A percentile compares a stretch with the other conserved stretches of the same genome.
These are phyloP conservation scores for Logfia minima DNA, from an alignment of 129 eudicot genomes.

Conservation along the genomic window DNA sequence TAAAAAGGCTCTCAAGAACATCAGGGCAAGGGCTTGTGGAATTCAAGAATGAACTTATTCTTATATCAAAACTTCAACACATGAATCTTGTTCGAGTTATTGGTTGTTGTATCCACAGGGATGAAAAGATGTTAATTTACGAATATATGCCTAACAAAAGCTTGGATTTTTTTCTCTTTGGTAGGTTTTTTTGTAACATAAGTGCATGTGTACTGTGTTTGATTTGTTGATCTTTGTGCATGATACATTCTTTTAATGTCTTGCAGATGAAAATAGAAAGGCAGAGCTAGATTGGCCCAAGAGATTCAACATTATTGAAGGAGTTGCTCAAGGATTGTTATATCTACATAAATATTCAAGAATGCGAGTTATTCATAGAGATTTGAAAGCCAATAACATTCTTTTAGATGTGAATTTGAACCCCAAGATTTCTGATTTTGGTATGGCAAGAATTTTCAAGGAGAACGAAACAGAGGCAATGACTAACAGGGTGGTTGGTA, in stretches of 20 bases:
- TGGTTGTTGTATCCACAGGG: too few relatives aligned
- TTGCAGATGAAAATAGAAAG: conserved; percentile 25
- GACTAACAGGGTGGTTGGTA: conserved; percentile 55
- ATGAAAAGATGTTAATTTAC: too few relatives aligned
- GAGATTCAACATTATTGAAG: conserved; percentile 43
- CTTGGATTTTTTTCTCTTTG: too few relatives aligned
- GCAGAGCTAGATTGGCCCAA: conserved; percentile 42
- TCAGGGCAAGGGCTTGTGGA: conserved; percentile 51
- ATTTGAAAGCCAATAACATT: conserved; percentile 55
- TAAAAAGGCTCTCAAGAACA: conserved; percentile 46
- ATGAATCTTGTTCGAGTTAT: too few relatives aligned
- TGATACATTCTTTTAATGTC: neutral
- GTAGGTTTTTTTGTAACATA: neutral
- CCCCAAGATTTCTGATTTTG: conserved; percentile 68
- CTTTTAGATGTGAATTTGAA: conserved; percentile 47
- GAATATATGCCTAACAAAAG: too few relatives aligned
- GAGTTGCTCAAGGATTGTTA: conserved; percentile 56
- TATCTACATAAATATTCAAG: conserved; percentile 66
- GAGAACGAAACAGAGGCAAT: conserved; percentile 40
- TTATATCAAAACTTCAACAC: conserved; percentile 39
- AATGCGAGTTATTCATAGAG: conserved; percentile 61
- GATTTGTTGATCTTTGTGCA: neutral
- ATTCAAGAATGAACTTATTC: conserved; percentile 46
- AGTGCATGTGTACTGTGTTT: neutral
- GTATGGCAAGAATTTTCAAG: conserved; percentile 56